Conservation (phyloP, 495 filamentous ascomycete species). For the Penicillium paradoxum region DNA sequence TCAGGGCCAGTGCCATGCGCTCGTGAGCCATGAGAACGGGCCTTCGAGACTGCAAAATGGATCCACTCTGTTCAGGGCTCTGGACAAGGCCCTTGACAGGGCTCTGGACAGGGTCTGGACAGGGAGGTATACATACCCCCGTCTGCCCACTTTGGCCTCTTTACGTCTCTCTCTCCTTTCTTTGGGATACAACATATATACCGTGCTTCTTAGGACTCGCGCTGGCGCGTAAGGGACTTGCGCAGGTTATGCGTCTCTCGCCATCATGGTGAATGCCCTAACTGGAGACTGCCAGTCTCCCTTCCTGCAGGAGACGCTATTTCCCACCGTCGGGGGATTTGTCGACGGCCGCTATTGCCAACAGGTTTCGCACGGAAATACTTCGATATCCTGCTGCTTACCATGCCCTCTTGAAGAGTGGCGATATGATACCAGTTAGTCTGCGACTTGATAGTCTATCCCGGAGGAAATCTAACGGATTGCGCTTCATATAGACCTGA, state of each 20-base stretch:
- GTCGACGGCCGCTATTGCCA: constrained; percentile 62
- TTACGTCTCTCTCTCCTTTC: not conserved
- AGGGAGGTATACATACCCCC: no score
- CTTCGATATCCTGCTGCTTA: constrained; percentile 65
- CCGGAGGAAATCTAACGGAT: constrained; percentile 11
- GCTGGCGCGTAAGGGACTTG: constrained; percentile 24
- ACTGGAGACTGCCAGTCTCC: constrained; percentile 57
- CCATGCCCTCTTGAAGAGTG: constrained; percentile 85
- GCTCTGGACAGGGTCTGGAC: no score
- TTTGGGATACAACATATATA: not conserved
- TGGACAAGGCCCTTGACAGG: no score
- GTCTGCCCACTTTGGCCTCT: not conserved
- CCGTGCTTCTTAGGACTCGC: constrained; percentile 10
- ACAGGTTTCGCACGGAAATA: constrained; percentile 38
- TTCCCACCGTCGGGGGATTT: constrained; percentile 58
- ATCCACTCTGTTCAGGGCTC: not conserved
- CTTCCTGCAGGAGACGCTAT: constrained; percentile 57
- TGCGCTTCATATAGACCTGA: constrained; percentile 47
- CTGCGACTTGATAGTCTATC: not conserved
- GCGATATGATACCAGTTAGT: constrained; percentile 71
- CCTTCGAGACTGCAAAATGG: not conserved
- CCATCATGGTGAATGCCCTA: constrained; percentile 25
- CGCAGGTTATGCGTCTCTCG: constrained; percentile 16
- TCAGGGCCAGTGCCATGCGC: constrained; percentile 4
- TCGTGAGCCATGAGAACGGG: constrained; percentile 8